Evolutionary conservation across 352 stramenopile species (phyloP), one percentile per base, ranked within the genome.

Genomic region (Blastocystis sp.): DNA sequence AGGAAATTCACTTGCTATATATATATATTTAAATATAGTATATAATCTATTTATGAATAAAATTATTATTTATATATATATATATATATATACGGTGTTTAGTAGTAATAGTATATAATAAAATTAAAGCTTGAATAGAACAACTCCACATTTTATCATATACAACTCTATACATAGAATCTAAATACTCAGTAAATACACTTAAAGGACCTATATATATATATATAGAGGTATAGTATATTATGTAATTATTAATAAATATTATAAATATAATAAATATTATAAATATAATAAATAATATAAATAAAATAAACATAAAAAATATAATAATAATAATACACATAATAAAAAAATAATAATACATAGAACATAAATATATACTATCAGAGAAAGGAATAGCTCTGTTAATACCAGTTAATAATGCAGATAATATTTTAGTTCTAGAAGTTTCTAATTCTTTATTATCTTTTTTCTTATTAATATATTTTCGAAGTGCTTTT

Each of bases 351-450:
- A n/a, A n/a, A n/a, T n/a, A n/a, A n/a, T n/a, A n/a, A n/a, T n/a
- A n/a, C n/a, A n/a, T 2, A 21, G 6, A 2, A 19, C 48, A 46
- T 3, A 5, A 10, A 30, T 5, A 19, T 24, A 1, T 23, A 58
- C 48, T 31, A n/a, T 58, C 18, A 2, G 77, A 74, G 64, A 83
- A 86, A 35, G 79, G 79, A 65, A 86, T 83, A 55, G 79, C 79
- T 25, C 79, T 78, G 66, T 86, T 86, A 24, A 86, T 78, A 28
- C 78, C 79, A 4, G 81, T 75, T 3, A 85, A 69, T 58, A 86
- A 58, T 37, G 78, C 73, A 58, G 76, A 83, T 19, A 86, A 64
- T 13, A 86, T 57, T 58, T 85, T 85, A 40, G 77, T 73, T 7
- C 48, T 35, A 18, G 9, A 9, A 18, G 23, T 23, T 18, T 43